Base-by-base conservation (phyloP, 495 filamentous ascomycete genomes). In the Platismatia glauca region DNA sequence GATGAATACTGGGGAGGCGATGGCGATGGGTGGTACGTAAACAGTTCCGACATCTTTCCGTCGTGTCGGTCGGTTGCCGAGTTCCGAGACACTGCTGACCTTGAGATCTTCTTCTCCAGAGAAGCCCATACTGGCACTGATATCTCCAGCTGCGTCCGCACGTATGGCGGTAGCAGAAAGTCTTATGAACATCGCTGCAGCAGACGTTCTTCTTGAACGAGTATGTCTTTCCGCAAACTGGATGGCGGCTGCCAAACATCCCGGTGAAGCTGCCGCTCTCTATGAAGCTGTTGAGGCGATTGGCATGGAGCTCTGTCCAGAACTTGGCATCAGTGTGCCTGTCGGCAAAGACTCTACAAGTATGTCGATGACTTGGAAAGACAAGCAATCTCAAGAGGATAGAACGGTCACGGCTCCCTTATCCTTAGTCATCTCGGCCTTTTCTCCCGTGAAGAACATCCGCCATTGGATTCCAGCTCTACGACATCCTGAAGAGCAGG, bases 261-360 rank as follows among this genome's bases (percentile, higher is more conserved):
- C 89, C 18, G 94, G 95, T 56, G 94, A 98, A 73, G 94, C 89
- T 41, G 95, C 94, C 59, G 92, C 88, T 11, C 20, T 98, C 50
- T 98, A 96, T 63, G 92, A 96, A 73, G 94, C 90, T 37, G 94
- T 97, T 37, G 84, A 95, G 71, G 92, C 94, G 8, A 91, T 96
- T 66, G 90, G 89, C 55, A 84, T 96, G 78, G 88, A 93, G n/a
- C 76, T 96, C 8, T 88, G 85, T 70, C 89, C 89, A 27, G 82
- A 86, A 68, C 80, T 97, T 41, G 90, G 90, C 24, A 84, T 97
- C 67, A 89, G 87, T 60, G 96, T 97, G 61, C 95, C 94, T 6
- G 94, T 97, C 12, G 94, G 94, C 57, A 97, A 97, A 76, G 94
- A 98, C 72, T 97, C 93, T 7, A 96, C 94, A 75, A 95, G 90